Conservation (phyloP, 257 asterid genomes). For the Gynochthodes officinalis region DNA sequence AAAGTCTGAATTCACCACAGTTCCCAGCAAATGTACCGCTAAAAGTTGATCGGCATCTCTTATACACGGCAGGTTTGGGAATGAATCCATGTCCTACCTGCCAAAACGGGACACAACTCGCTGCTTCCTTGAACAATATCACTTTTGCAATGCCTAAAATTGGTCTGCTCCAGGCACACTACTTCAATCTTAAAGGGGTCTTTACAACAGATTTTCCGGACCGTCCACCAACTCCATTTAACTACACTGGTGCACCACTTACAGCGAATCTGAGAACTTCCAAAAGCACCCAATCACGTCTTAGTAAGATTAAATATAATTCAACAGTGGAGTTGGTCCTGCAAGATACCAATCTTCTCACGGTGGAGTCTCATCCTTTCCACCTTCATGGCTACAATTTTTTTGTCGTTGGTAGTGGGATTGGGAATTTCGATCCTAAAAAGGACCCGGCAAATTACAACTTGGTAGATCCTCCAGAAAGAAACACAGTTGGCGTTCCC, state of each 20-base stretch:
- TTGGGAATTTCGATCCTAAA: constrained; percentile 20
- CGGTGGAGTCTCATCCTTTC: constrained; percentile 22
- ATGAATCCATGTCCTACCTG: constrained; percentile 49
- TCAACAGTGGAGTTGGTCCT: constrained; percentile 25
- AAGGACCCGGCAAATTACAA: constrained; percentile 21
- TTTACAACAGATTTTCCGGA: constrained; percentile 34
- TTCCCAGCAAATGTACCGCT: constrained; percentile 60
- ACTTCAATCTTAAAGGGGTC: constrained; percentile 24
- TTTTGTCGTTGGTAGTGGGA: constrained; percentile 17
- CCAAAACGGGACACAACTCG: constrained; percentile 30
- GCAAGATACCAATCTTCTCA: constrained; percentile 22
- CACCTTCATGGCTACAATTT: constrained; percentile 30
- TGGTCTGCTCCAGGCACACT: constrained; percentile 39
- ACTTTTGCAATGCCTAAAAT: constrained; percentile 28
- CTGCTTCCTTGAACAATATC: constrained; percentile 37
- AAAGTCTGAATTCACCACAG: constrained; percentile 35
- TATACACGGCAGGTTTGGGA: constrained; percentile 50
- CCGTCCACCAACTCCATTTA: constrained; percentile 30
- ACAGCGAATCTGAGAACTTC: constrained; percentile 31
- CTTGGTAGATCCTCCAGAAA: constrained; percentile 26
- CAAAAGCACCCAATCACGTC: background rate
- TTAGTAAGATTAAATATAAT: constrained; percentile 20
- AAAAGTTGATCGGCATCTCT: constrained; percentile 42
- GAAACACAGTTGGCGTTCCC: constrained; percentile 27
- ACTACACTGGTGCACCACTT: constrained; percentile 59